These are phyloP conservation scores for Russula griseocarnosa DNA, from an alignment of 768 basidiomycete genomes.

Conservation along the genomic window DNA sequence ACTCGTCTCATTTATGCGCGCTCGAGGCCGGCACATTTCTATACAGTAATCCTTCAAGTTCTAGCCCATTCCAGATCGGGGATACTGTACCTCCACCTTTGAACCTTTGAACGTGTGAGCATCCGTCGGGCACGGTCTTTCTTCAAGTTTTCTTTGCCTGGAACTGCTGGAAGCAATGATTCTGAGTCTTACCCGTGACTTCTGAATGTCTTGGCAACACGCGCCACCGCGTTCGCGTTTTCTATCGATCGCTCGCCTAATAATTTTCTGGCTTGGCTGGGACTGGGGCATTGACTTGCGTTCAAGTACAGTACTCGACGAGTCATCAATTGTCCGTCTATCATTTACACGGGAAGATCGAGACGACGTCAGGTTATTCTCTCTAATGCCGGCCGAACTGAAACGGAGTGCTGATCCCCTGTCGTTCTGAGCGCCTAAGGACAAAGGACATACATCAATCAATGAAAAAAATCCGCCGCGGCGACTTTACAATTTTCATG, in stretches of 20 bases:
- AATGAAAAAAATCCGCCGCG: constrained; percentile 21
- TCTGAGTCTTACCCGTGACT: too few relatives aligned
- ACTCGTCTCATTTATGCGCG: not conserved
- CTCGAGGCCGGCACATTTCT: not conserved
- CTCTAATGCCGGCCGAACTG: constrained; percentile 5
- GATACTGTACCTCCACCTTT: too few relatives aligned
- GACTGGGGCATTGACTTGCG: not conserved
- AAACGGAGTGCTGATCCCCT: constrained; percentile 17
- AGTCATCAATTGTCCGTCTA: constrained; percentile 2
- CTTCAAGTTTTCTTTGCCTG: too few relatives aligned
- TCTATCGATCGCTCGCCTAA: not conserved
- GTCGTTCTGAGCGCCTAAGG: constrained; percentile 18
- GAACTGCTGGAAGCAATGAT: constrained; percentile 4
- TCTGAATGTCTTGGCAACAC: not conserved
- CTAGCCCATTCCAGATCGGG: not conserved
- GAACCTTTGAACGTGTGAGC: not conserved
- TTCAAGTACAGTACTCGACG: constrained; percentile 4
- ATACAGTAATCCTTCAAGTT: too few relatives aligned
- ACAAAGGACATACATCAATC: constrained; percentile 1
- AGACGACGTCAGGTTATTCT: constrained; percentile 5
- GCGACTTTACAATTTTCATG: constrained; percentile 19
- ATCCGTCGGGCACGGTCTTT: not conserved
- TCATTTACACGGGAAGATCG: not conserved
- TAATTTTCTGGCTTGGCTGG: not conserved
- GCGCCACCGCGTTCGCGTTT: not conserved